Evolutionary conservation across 164 flowering plant genomes (phyloP), one percentile per base, ranked within the genome.

Genomic region (Dillenia turbinata): DNA sequence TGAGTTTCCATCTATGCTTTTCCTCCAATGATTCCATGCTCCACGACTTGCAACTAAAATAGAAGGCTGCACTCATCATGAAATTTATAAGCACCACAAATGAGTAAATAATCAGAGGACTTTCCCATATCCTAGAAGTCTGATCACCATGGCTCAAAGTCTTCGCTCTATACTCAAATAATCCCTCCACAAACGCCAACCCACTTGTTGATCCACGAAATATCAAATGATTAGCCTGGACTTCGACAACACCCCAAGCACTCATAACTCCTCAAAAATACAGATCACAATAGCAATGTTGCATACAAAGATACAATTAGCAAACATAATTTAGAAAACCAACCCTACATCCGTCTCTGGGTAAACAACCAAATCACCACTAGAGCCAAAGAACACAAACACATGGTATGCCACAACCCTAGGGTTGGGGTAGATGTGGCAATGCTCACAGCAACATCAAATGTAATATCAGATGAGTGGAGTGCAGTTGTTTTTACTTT

Each of bases 61-160:
- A 95, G 78, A 92, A 95, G 55, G 92, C 97, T 9, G 91, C 81
- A 67, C 82, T 90, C 96, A 86, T 92, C 99, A 95, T 92, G 56
- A 86, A 83, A 80, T 95, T 97, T 51, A 90, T 72, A 61, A 95
- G 91, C 75, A 88, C 87, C 66, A 95, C 79, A 58, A 95, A 90
- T 12, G 97, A 89, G 68, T 92, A 84, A 97, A 95, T 83, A 10
- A 95, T 17, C 62, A 95, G 82, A n/a, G 97, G 96, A 19, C 99
- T 97, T 77, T 92, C 97, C 97, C 97, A 95, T 17, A 92, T 61
- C 74, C 97, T 83, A 0, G 99, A 95, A 56, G 96, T 84, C 22
- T 97, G 97, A 75, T 95, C 98, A 68, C 99, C 99, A 74, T 95
- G 90, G 72, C 98, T 95, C 79, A 92, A 44, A 0, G 88, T 84